Base-by-base conservation (phyloP, 257 asterid species). In the Vinca minor region DNA sequence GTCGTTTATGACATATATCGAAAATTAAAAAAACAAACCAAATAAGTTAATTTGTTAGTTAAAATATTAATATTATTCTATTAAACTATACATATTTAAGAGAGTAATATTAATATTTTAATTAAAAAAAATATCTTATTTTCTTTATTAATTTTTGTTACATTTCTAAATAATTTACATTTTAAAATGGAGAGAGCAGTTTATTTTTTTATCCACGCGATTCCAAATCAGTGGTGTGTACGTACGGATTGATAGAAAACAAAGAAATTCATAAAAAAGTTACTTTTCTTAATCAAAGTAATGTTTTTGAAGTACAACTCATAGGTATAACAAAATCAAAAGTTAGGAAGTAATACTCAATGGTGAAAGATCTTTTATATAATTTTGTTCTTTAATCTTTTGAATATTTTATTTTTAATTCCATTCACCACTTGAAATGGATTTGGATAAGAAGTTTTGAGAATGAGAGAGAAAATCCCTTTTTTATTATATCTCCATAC, bases 391-490 rank as follows among this genome's bases (percentile, higher is more conserved):
- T 46, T 20, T 23, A 12, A 38, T 56, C 38, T 62, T 50, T 10
- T 44, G 36, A 29, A 2, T 36, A 38, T 34, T 58, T 15, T 15
- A 50, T 17, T 64, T 42, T 41, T 42, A 38, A 38, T 44, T 42
- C 12, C 36, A 28, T 45, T 18, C 35, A 50, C n/a, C n/a, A n/a
- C 38, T 59, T 55, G 46, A 23, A 71, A 10, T 68, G 41, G 84
- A 77, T 81, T 76, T 60, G 82, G 85, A 85, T 81, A 74, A 83
- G 79, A 74, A 54, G 38, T 66, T 63, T 29, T 59, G 49, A 11
- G 47, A 14, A 8, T 46, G 47, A 63, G 49, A 44, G 18, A 42
- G 8, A 5, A 13, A n/a, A n/a, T n/a, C n/a, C n/a, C n/a, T n/a
- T n/a, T n/a, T n/a, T n/a, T n/a, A n/a, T n/a, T n/a, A n/a, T n/a